These are phyloP conservation scores for Mucor sp. DNA, from an alignment of 371 early-diverging fungal species.

Conservation along the genomic window DNA sequence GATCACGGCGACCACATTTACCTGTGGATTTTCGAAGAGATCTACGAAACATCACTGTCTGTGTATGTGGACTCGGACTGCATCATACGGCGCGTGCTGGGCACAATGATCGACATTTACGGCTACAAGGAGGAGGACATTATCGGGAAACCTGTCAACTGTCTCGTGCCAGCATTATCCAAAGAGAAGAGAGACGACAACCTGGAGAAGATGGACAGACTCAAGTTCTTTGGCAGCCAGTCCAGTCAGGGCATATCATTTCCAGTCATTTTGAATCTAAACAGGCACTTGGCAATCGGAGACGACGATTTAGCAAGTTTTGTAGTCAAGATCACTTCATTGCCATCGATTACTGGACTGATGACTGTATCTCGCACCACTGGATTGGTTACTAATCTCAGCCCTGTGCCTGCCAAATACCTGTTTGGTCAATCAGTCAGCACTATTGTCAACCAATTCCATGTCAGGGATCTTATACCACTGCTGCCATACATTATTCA, in stretches of 20 bases:
- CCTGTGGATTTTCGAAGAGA: slow-evolving; percentile 77
- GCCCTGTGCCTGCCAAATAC: slow-evolving; percentile 68
- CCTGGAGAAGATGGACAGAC: slow-evolving; percentile 51
- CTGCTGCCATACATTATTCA: slow-evolving; percentile 39
- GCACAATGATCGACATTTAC: slow-evolving; percentile 50
- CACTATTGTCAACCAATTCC: slow-evolving; percentile 45
- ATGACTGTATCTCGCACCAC: slow-evolving; percentile 49
- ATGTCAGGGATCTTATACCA: slow-evolving; percentile 58
- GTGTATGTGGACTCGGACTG: slow-evolving; percentile 36
- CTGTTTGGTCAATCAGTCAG: slow-evolving; percentile 59
- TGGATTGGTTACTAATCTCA: slow-evolving; percentile 57
- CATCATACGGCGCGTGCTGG: slow-evolving; percentile 45
- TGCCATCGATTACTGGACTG: slow-evolving; percentile 67
- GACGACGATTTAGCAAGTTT: slow-evolving; percentile 10
- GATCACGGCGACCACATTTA: slow-evolving; percentile 52
- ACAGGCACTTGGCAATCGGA: slow-evolving; percentile 20
- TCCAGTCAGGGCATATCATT: slow-evolving; percentile 61
- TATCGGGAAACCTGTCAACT: slow-evolving; percentile 42
- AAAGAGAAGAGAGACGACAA: slow-evolving; percentile 22
- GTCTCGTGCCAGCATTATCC: slow-evolving; percentile 46
- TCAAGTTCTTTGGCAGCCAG: slow-evolving; percentile 64
- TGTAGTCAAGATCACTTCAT: slow-evolving; percentile 56
- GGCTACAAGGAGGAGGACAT: slow-evolving; percentile 46
- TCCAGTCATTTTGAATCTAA: slow-evolving; percentile 61
- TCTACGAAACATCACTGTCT: slow-evolving; percentile 56